Evolutionary conservation across 495 filamentous ascomycete species (phyloP), one percentile per base, ranked within the genome.

Genomic region (Lineolata rhizophorae): DNA sequence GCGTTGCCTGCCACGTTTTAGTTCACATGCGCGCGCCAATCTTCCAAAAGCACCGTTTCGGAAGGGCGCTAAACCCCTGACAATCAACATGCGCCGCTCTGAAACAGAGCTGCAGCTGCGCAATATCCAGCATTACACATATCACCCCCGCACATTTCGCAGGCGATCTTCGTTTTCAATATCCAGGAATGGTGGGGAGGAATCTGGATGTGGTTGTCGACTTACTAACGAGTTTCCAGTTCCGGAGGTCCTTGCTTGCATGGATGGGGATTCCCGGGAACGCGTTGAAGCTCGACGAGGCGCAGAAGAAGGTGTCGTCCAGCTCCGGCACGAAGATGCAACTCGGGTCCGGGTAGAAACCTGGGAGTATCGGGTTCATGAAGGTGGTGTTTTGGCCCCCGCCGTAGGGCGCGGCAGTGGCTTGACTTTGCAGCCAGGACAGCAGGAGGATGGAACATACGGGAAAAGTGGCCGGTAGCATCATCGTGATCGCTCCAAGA

Each of bases 301-400:
- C 60, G 33, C 60, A 64, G 45, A 61, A 67, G 45, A 61, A 62
- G 8, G 59, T 66, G 15, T 58, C 38, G 29, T 62, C 49, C 35
- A 50, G 53, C 18, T 64, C 55, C 1, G 48, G 39, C 3, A 65
- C 57, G 31, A 53, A 60, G 18, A 65, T 61, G 37, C 61, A 65
- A 36, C 53, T 59, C 0, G 65, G 65, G 39, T 68, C 64, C 0
- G 64, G 61, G 38, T 63, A 57, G 40, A 63, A 67, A 14, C 64
- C 63, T 0, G 62, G 62, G 5, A 66, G 37, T 32, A 66, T 62
- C 9, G 64, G 64, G 40, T 68, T 66, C 29, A 45, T 41, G 34
- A 36, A 39, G 22, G 22, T 25, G 8, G 22, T 8, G 12, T 25
- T 25, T 25, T n/a, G n/a, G n/a, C n/a, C n/a, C n/a, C n/a, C n/a